Conservation (phyloP, 495 filamentous ascomycete species). For the Gamarada debralockiae region DNA sequence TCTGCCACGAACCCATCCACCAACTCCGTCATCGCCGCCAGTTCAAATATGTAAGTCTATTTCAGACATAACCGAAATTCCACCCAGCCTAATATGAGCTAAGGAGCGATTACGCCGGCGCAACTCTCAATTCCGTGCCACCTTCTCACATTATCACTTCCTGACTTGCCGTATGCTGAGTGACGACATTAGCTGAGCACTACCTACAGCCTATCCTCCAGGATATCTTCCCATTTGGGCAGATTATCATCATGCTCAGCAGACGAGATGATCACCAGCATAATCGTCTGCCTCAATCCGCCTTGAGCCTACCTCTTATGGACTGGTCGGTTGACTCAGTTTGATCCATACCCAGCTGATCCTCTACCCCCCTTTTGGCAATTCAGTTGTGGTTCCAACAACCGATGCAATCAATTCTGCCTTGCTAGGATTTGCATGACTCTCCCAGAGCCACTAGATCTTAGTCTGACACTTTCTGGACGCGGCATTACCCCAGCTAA, state of each 20-base stretch:
- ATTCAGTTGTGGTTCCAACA: too few species aligned
- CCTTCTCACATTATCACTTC: too few species aligned
- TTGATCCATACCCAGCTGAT: too few species aligned
- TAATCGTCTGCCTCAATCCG: conserved; percentile 9
- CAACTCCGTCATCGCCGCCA: not conserved
- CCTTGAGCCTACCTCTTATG: conserved; percentile 9
- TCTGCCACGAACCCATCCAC: not conserved
- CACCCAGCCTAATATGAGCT: not conserved
- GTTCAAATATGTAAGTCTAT: not conserved
- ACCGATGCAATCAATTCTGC: too few species aligned
- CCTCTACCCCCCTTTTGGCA: too few species aligned
- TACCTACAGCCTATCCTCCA: conserved; percentile 9
- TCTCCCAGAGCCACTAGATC: conserved; percentile 2
- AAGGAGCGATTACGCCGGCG: too few species aligned
- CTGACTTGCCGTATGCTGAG: too few species aligned
- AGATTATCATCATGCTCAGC: not conserved
- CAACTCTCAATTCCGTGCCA: too few species aligned
- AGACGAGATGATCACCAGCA: conserved; percentile 6
- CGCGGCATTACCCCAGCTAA: not conserved
- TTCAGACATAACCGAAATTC: not conserved
- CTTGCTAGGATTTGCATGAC: conserved; percentile 8
- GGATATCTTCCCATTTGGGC: conserved; percentile 13
- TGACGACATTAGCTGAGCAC: too few species aligned
- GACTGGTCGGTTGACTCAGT: conserved; percentile 1
- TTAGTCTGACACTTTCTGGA: not conserved